Evolutionary conservation across 202 grass and related monocot genomes (phyloP).

Genomic region (Zoysia matrella): DNA sequence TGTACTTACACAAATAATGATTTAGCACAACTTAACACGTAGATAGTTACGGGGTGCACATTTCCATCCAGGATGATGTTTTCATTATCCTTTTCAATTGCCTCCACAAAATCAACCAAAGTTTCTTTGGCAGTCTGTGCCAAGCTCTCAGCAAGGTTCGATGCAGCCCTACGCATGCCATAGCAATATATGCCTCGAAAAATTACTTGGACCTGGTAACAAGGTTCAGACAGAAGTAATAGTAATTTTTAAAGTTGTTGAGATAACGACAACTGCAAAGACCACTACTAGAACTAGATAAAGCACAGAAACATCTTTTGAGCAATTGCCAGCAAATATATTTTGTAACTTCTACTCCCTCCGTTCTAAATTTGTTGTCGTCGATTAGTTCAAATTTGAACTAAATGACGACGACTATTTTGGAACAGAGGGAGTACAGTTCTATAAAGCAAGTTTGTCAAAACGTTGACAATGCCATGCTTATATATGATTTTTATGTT

Average conservation of each 20-base stretch:
- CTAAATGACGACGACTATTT: too few relatives aligned
- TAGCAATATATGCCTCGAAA: conserved; percentile 84
- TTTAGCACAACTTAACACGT: conserved; percentile 93
- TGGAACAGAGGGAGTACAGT: neutral
- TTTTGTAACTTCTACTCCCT: neutral
- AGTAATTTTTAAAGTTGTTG: neutral
- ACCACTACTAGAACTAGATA: neutral
- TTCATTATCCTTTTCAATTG: conserved; percentile 91
- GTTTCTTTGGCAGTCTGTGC: conserved; percentile 82
- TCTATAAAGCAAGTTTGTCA: neutral
- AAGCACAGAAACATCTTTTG: neutral
- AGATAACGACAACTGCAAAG: neutral
- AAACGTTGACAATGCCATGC: conserved; percentile 13
- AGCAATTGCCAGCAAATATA: neutral
- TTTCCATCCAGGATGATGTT: conserved; percentile 92
- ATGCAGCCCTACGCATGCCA: conserved; percentile 69
- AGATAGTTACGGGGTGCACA: conserved; percentile 94
- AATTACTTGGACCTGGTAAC: conserved; percentile 67
- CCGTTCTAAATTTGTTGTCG: too few relatives aligned
- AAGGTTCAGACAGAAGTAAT: conserved; percentile 13
- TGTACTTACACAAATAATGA: conserved; percentile 84
- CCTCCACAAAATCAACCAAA: conserved; percentile 86
- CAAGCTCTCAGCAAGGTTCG: conserved; percentile 75
- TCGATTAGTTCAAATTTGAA: too few relatives aligned
- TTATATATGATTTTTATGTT: neutral